phyloP scores from a whole-genome alignment of 805 yeast species.

The Zygosaccharomyces siamensis region DNA sequence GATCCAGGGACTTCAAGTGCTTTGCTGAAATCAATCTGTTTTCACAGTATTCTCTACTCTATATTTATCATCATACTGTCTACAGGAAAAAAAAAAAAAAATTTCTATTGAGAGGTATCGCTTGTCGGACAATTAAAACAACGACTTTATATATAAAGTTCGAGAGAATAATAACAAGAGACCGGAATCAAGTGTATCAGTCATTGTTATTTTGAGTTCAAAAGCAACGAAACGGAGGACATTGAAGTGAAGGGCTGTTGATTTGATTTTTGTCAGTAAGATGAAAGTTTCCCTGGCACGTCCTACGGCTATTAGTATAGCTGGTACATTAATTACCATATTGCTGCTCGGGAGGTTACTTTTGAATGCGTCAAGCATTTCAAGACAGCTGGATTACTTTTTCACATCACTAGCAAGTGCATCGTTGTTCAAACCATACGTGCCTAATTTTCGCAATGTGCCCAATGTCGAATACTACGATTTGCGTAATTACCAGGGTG shows the following conservation, averaged over 20 bases:
- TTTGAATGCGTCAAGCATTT: constrained; percentile 2
- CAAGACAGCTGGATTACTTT: background rate
- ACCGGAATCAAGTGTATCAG: too few species aligned
- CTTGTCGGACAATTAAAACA: background rate
- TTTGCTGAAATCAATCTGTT: background rate
- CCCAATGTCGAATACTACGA: constrained; percentile 65
- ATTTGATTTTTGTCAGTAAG: background rate
- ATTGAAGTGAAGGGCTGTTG: background rate
- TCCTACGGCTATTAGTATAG: constrained; percentile 12
- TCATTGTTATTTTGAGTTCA: too few species aligned
- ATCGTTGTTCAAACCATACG: constrained; percentile 25
- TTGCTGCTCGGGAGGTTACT: constrained; percentile 14
- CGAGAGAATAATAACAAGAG: too few species aligned
- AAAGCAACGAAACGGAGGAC: too few species aligned
- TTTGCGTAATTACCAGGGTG: constrained; percentile 57
- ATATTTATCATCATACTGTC: background rate
- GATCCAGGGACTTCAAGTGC: background rate
- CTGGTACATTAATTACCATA: constrained; percentile 14
- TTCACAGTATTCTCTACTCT: background rate
- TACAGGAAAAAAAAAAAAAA: background rate
- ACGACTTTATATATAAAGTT: too few species aligned
- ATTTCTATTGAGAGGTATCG: background rate
- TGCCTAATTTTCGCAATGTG: constrained; percentile 35
- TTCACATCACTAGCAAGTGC: constrained; percentile 2
- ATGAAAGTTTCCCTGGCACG: constrained; percentile 6